phyloP scores from a whole-genome alignment of 129 eudicot species.

The Solidago caesia region DNA sequence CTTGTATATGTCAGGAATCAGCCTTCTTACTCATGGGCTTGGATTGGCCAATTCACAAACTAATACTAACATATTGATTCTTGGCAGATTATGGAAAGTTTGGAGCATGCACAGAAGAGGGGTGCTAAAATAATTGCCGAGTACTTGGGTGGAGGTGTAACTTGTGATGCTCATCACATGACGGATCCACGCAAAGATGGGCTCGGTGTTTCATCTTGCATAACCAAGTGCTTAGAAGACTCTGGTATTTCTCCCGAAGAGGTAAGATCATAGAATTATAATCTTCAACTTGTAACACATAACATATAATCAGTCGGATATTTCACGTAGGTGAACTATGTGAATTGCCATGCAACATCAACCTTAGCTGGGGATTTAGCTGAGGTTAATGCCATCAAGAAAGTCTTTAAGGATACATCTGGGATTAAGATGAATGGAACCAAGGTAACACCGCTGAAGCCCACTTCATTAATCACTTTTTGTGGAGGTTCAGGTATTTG shows the following conservation, averaged over 20 bases:
- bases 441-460: constrained; percentile 43
- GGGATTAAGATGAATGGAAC: constrained; percentile 85
- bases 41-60: not conserved
- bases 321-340: constrained; percentile 66
- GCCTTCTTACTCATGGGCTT: not conserved
- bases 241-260: constrained; percentile 85
- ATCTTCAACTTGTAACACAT: not conserved
- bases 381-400: constrained; percentile 81
- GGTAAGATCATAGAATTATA: constrained; percentile 32
- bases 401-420: constrained; percentile 72
- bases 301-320: not conserved
- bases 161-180: constrained; percentile 96
- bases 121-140: constrained; percentile 79
- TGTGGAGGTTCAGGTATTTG: not conserved
- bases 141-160: constrained; percentile 83
- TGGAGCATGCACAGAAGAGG: constrained; percentile 82
- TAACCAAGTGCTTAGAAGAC: constrained; percentile 63
- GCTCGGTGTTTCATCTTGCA: constrained; percentile 84
- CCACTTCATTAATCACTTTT: not conserved
- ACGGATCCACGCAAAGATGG: constrained; percentile 89
- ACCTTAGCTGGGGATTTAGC: constrained; percentile 89
- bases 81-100: constrained; percentile 74
- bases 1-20: not conserved
- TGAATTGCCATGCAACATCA: constrained; percentile 88
- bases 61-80: not conserved